Base-by-base conservation (phyloP, 805 yeast genomes). In the Myxozyma monticola region DNA sequence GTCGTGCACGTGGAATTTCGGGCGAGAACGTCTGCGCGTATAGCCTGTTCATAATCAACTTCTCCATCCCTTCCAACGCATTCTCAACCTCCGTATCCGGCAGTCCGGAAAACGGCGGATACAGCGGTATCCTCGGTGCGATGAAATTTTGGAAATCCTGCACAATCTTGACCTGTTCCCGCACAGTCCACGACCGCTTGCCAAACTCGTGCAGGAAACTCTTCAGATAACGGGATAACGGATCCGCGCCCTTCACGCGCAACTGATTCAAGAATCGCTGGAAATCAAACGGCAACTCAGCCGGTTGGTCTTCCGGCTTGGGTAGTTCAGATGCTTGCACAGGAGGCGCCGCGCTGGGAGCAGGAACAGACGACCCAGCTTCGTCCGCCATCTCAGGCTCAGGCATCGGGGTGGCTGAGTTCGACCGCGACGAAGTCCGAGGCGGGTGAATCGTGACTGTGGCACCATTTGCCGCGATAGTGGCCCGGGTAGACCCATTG, bases 61-160 rank as follows among this genome's bases (percentile, higher is more conserved):
- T 93, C 67, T 93, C 99, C 61, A 93, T 75, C 0, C 99, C 99
- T 60, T 89, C 97, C 58, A 83, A 72, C 1, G 95, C 83, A 63
- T 90, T 88, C 33, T 76, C 81, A 43, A 86, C 69, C 45, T 77
- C 81, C 18, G 73, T 73, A 1, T 74, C 77, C 15, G 80, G 81
- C 72, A 88, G 76, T 2, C 78, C 70, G 20, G 79, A 76, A 66
- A 93, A 91, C 1, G 97, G 97, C 54, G 84, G 85, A 60, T 73
- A 82, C 14, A 72, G 65, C 1, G 67, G 56, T 68, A 87, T 77
- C 62, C 84, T 84, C 15, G 75, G 81, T 18, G 66, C 51, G n/a
- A 61, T 61, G 35, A 61, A 61, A 35, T 49, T 51, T 61, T 84
- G 81, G 70, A 95, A 93, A 62, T 95, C 96, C 28, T 68, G 71